These are phyloP conservation scores for Globisporangium recalcitrans DNA, from an alignment of 352 stramenopile species.

Conservation along the genomic window DNA sequence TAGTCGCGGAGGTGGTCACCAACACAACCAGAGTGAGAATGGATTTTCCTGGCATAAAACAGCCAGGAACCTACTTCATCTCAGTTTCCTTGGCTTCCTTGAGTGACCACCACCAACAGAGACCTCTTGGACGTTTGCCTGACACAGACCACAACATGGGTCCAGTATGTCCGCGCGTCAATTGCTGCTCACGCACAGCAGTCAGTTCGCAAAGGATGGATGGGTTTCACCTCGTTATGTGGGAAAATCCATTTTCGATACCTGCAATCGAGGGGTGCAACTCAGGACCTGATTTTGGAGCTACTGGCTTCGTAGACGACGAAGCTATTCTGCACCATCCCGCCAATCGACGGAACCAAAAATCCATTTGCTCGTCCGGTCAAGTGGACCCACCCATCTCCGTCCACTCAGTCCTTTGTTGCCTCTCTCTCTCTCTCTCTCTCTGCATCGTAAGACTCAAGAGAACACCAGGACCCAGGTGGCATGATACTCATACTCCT, in stretches of 20 bases:
- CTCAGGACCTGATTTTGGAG: neutral
- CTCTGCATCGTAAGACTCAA: slow-evolving; percentile 1
- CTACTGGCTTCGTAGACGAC: neutral
- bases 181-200: too few species aligned
- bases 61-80: neutral
- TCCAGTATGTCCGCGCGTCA: too few species aligned
- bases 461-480: too few species aligned
- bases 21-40: too few species aligned
- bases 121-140: neutral
- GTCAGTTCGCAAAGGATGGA: too few species aligned
- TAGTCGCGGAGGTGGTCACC: too few species aligned
- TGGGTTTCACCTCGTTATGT: too few species aligned
- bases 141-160: too few species aligned
- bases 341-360: slow-evolving; percentile 2
- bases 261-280: neutral
- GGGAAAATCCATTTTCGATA: neutral
- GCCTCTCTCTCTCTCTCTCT: neutral
- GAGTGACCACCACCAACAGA: too few species aligned
- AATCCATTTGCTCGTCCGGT: neutral
- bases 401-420: neutral
- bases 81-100: too few species aligned
- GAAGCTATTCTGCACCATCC: neutral
- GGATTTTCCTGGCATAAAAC: slow-evolving; percentile 8
- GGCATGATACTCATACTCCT: too few species aligned
- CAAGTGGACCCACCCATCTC: neutral